Conservation (phyloP, 805 yeast genomes). For the Saccharomycopsis sp. region DNA sequence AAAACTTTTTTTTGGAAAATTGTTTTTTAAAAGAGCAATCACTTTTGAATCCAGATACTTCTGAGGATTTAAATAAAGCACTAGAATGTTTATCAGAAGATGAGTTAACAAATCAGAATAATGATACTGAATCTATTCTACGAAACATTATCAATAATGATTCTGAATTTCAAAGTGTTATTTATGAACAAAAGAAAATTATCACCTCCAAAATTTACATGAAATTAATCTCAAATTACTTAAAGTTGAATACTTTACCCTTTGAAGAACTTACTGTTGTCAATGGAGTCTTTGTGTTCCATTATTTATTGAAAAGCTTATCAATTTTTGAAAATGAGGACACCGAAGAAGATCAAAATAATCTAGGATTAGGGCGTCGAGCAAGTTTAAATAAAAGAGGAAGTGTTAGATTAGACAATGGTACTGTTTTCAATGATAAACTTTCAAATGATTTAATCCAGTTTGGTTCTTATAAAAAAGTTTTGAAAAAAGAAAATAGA, state of each 20-base stretch:
- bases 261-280: constrained; percentile 13
- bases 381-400: background rate
- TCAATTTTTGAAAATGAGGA: constrained; percentile 13
- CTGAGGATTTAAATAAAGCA: constrained; percentile 11
- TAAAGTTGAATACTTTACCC: constrained; percentile 8
- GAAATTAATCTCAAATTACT: constrained; percentile 12
- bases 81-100: constrained; percentile 12
- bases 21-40: constrained; percentile 10
- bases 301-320: constrained; percentile 13
- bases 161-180: constrained; percentile 14
- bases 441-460: constrained; percentile 19
- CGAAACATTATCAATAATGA: constrained; percentile 13
- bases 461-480: constrained; percentile 26
- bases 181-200: constrained; percentile 3
- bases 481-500: constrained; percentile 38
- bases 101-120: constrained; percentile 7
- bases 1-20: constrained; percentile 9
- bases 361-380: background rate
- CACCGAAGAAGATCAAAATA: background rate
- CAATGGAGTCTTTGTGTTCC: constrained; percentile 9
- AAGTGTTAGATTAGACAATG: constrained; percentile 3
- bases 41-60: constrained; percentile 11
- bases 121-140: constrained; percentile 8
- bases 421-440: constrained; percentile 9
- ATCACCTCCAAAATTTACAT: constrained; percentile 14